Conservation (phyloP, 169 alveolate genomes). For the Theileria orientalis region DNA sequence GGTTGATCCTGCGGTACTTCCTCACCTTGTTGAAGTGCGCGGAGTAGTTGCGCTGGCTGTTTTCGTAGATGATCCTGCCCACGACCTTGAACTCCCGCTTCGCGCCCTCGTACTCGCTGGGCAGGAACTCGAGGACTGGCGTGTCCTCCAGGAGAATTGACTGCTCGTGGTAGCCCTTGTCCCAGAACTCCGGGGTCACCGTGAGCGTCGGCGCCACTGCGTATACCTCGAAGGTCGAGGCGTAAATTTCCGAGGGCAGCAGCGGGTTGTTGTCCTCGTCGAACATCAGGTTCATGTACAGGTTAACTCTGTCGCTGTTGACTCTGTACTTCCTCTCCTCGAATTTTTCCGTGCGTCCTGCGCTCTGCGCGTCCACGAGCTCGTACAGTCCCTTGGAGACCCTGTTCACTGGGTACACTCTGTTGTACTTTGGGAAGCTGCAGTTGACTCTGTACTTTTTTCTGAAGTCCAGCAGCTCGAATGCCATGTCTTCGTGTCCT, state of each 20-base stretch:
- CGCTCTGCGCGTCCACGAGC: background rate
- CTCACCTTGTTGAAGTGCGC: background rate
- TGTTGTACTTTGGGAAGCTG: slow-evolving; percentile 6
- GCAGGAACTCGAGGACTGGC: too few relatives aligned
- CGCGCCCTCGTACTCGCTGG: too few relatives aligned
- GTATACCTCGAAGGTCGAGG: background rate
- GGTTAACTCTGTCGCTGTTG: background rate
- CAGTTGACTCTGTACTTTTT: slow-evolving; percentile 2
- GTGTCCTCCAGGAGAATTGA: too few relatives aligned
- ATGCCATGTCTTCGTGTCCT: background rate
- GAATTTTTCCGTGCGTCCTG: background rate
- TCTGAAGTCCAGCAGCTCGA: background rate
- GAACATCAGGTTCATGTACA: background rate
- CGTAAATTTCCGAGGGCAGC: slow-evolving; percentile 3
- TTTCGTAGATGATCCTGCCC: background rate
- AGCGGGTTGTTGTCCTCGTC: background rate
- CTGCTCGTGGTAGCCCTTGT: too few relatives aligned
- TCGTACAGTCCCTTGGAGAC: background rate
- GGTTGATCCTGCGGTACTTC: background rate
- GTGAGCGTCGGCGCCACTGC: too few relatives aligned
- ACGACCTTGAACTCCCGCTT: background rate
- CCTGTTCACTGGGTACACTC: slow-evolving; percentile 6
- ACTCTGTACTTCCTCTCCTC: slow-evolving; percentile 4
- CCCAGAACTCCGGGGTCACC: too few relatives aligned
- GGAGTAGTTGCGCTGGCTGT: background rate